Base-by-base conservation (phyloP, 192 early-diverging fungal species). In the Coemansia sp. region DNA sequence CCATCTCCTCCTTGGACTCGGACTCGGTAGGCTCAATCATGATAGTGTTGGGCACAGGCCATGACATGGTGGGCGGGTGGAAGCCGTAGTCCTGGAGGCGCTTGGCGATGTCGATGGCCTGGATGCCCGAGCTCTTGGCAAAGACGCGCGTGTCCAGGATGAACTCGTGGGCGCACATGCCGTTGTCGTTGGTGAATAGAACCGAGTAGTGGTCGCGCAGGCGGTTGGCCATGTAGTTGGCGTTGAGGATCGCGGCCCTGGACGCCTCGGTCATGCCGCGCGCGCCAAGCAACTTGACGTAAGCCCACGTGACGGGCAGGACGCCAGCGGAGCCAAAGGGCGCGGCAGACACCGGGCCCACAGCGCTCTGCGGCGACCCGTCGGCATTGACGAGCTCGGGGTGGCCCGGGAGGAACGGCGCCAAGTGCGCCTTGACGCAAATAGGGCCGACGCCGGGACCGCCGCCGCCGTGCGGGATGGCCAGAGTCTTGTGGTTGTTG, bases 21-120 rank as follows among this genome's bases (percentile, higher is more conserved):
- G 93, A 96, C 75, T 99, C 97, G 53, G 97, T 99, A 17, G 97
- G 97, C 85, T 99, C 97, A 69, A 99, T 90, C 97, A 99, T 99
- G 52, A 99, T 89, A 13, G 97, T 99, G 87, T 97, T 96, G 65
- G 93, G 84, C 23, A 98, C 96, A 22, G 97, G 97, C 90, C 95
- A 99, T 19, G 95, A 97, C 97, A 99, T 99, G 73, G 97, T 99
- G 36, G 97, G 97, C 36, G 87, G 89, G 83, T 99, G 97, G 87
- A 99, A 99, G 22, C 95, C 93, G 73, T 98, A 99, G 82, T 99
- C 97, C 82, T 96, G 91, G 54, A 99, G 87, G 42, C 97, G 92
- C 88, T 99, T 99, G 79, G 97, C 97, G 77, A 99, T 89, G 74
- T 99, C 97, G 60, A 99, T 92, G 10, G 91, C 97, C 74, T 95